Conservation (phyloP, 2,329 filamentous ascomycete genomes). For the Bipolaris victoriae region DNA sequence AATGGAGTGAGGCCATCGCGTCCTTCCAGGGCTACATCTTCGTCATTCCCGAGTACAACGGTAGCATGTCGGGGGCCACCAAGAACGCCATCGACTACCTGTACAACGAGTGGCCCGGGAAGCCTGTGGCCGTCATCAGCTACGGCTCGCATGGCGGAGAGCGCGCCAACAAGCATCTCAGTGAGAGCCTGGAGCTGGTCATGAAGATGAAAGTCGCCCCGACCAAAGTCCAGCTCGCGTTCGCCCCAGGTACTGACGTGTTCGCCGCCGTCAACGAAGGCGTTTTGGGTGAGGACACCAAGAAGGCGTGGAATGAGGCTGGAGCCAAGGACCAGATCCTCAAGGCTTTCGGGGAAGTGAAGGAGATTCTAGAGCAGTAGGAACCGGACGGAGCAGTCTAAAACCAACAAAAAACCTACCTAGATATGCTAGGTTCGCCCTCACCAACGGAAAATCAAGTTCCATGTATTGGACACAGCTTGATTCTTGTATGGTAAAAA, state of each 20-base stretch:
- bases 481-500: neutral
- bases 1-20: slow-evolving; percentile 55
- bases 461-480: neutral
- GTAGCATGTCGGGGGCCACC: slow-evolving; percentile 58
- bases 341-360: slow-evolving; percentile 12
- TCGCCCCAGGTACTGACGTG: slow-evolving; percentile 9
- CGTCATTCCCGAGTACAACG: slow-evolving; percentile 64
- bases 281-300: slow-evolving; percentile 6
- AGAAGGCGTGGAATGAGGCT: slow-evolving; percentile 10
- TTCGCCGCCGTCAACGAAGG: slow-evolving; percentile 12
- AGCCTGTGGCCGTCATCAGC: slow-evolving; percentile 60
- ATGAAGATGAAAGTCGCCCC: slow-evolving; percentile 17
- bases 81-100: slow-evolving; percentile 71
- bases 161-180: slow-evolving; percentile 12
- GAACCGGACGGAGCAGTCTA: neutral
- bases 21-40: slow-evolving; percentile 57
- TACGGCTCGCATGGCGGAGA: slow-evolving; percentile 59
- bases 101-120: slow-evolving; percentile 63
- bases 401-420: slow-evolving; percentile 5
- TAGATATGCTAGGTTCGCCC: slow-evolving; percentile 4
- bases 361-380: slow-evolving; percentile 12
- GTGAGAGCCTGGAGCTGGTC: slow-evolving; percentile 11
- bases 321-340: slow-evolving; percentile 13
- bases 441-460: neutral
- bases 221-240: slow-evolving; percentile 12